These are phyloP conservation scores for Cutaneotrichosporon cutaneum DNA, from an alignment of 1,284 basidiomycete species.

Conservation along the genomic window DNA sequence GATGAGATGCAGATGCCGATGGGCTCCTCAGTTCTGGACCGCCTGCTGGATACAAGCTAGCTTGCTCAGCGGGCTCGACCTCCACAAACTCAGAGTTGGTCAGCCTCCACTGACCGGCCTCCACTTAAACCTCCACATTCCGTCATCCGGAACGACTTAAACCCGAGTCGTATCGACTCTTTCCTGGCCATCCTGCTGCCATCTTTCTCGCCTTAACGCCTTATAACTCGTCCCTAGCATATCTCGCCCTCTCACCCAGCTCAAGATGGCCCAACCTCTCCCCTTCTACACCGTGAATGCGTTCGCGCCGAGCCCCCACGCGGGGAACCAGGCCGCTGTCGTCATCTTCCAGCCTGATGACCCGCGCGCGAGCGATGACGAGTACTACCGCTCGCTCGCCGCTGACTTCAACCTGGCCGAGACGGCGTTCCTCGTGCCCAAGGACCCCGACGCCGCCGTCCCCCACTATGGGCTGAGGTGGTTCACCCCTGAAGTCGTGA, in stretches of 20 bases:
- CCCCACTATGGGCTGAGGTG: constrained; percentile 39
- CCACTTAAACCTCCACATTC: neutral
- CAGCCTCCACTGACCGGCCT: neutral
- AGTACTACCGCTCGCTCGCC: constrained; percentile 32
- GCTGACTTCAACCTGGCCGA: constrained; percentile 43
- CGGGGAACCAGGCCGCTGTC: constrained; percentile 47
- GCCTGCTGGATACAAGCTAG: too few relatives aligned
- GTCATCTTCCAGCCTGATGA: constrained; percentile 34
- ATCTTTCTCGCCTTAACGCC: too few relatives aligned
- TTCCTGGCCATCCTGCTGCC: too few relatives aligned
- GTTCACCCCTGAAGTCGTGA: constrained; percentile 41
- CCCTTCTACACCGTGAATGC: constrained; percentile 36
- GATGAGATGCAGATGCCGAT: too few relatives aligned
- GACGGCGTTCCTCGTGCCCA: constrained; percentile 38
- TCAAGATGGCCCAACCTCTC: neutral
- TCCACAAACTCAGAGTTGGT: neutral
- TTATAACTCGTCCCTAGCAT: neutral
- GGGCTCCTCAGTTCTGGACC: too few relatives aligned
- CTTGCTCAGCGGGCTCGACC: too few relatives aligned
- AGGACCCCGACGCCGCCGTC: constrained; percentile 12
- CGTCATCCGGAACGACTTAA: too few relatives aligned
- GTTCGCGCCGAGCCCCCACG: constrained; percentile 35
- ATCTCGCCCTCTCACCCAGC: neutral
- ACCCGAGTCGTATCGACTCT: too few relatives aligned
- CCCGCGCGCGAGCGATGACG: constrained; percentile 29